Base-by-base conservation (phyloP, 192 early-diverging fungal genomes). In the Umbelopsis sp. region DNA sequence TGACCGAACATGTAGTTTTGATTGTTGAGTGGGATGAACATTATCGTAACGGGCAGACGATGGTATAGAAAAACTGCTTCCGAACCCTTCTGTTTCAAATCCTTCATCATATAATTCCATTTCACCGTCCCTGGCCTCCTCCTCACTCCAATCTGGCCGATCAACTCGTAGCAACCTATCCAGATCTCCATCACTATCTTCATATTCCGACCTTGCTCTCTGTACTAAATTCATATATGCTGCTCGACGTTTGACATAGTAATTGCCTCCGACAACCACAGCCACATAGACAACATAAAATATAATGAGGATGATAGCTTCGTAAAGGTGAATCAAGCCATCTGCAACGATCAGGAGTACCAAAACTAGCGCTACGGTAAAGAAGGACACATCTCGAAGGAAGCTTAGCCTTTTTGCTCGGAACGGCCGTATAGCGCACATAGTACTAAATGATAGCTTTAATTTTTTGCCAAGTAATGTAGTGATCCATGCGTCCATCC, bases 381-480 rank as follows among this genome's bases (percentile, higher is more conserved):
- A 97, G 64, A 96, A 94, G 7, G 80, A 80, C 9, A 93, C 79
- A 76, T 97, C 94, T n/a, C 93, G 84, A 15, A 94, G 65, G 58
- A 95, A 95, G 11, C 92, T 86, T 9, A 87, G 74, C 44, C 79
- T 78, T 49, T 80, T 83, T 48, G 91, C 89, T 71, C 84, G 82
- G 69, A 93, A 95, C 22, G 96, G 95, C 12, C 85, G 83, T 23
- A 94, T 83, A 7, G 95, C 82, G 6, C 92, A 90, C 70, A 97
- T 93, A 1, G 87, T 86, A 45, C 95, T 78, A 0, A 6, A 37
- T 6, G 9, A 49, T 5, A 49, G 9, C 3, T 30, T 49, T 21
- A 49, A 21, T 16, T 20, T 49, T 49, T 49, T 49, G 4, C 48
- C 9, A 1, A 21, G 1, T 49, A 2, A 49, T 21, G 48, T 18